These are phyloP conservation scores for Lecanicillium sp. DNA, from an alignment of 2,329 filamentous ascomycete genomes.

Conservation along the genomic window DNA sequence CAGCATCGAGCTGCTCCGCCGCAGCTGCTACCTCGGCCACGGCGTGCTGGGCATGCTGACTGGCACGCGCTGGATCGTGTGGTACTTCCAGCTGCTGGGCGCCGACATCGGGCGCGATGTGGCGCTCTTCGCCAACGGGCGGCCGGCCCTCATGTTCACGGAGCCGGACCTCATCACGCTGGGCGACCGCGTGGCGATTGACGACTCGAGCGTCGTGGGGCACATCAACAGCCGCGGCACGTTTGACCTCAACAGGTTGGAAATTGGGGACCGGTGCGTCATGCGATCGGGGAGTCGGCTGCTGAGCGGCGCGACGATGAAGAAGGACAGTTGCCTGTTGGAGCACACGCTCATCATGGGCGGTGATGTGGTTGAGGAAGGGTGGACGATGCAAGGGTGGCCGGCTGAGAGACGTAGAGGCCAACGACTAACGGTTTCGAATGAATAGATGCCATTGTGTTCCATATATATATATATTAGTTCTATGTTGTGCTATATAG, in stretches of 20 bases:
- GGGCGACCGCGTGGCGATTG: constrained; percentile 46
- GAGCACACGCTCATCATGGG: constrained; percentile 54
- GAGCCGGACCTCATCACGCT: constrained; percentile 51
- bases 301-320: constrained; percentile 48
- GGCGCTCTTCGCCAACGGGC: constrained; percentile 48
- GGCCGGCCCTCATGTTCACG: constrained; percentile 48
- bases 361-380: constrained; percentile 47
- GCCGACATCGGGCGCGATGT: constrained; percentile 49
- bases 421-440: too few relatives aligned
- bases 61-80: constrained; percentile 44
- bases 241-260: constrained; percentile 47
- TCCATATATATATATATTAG: too few relatives aligned
- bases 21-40: constrained; percentile 42
- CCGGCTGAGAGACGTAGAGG: too few relatives aligned
- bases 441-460: too few relatives aligned
- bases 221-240: constrained; percentile 53
- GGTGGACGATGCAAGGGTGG: constrained; percentile 49
- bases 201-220: constrained; percentile 50
- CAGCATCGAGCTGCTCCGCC: constrained; percentile 43
- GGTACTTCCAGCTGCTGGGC: constrained; percentile 49
- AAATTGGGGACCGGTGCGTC: constrained; percentile 46
- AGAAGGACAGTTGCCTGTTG: constrained; percentile 44
- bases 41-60: constrained; percentile 49
- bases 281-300: constrained; percentile 46
- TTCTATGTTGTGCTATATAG: too few relatives aligned